Base-by-base conservation (phyloP, 306 rosid species). In the Lathyrus aphaca region DNA sequence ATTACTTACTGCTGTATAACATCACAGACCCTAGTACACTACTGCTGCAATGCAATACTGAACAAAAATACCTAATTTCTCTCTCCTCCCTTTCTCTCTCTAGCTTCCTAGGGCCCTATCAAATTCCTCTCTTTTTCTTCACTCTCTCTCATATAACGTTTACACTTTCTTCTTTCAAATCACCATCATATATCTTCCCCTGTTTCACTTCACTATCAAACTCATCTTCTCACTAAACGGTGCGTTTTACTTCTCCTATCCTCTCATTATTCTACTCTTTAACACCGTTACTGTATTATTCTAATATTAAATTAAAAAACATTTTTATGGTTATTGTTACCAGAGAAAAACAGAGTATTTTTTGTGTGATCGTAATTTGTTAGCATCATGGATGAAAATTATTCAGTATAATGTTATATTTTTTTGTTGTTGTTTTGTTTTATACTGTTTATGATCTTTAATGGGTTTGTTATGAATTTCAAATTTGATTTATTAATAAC, bases 401-500 rank as follows among this genome's bases (percentile, higher is more conserved):
- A 8, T 5, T 46, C 10, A 32, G 10, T 64, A 30, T 1, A 25
- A 35, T 53, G 29, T 29, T 11, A 63, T 68, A 2, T 74, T 23
- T 1, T 69, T 69, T 38, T 9, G 37, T 30, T 64, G 11, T 12
- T 71, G 30, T 65, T 27, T 55, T 7, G 50, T 55, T 65, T 55
- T 30, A 13, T n/a, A 46, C 0, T 55, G 58, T 53, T 2, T 23
- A 14, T 63, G 59, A 42, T 75, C 76, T 53, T 61, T 17, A 42
- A 57, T 75, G 80, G 77, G 83, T 64, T 5, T 51, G 66, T 69
- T 4, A 64, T 0, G 10, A 65, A 59, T 69, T 66, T 40, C 56
- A 56, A 70, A 49, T 71, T 1, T 58, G 12, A 8, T 32, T 9
- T 4, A 58, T 50, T 49, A 0, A 6, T 65, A 10, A 62, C 15